These are phyloP conservation scores for Royoungia palumana DNA, from an alignment of 768 basidiomycete species.

Conservation along the genomic window DNA sequence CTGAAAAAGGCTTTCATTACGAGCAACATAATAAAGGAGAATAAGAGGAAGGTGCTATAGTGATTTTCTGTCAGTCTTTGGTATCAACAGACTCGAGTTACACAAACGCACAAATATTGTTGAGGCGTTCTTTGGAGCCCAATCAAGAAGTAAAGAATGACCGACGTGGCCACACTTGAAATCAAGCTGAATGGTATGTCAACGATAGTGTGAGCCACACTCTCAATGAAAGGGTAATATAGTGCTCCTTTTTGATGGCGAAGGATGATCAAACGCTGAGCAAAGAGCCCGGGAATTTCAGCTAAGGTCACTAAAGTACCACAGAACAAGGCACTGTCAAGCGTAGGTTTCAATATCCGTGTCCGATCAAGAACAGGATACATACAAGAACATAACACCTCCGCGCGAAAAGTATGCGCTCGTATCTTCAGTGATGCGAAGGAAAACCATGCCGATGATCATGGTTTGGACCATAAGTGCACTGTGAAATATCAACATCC, in stretches of 20 bases:
- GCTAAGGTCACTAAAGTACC: constrained; percentile 51
- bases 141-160: constrained; percentile 18
- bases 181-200: constrained; percentile 41
- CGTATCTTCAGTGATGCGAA: constrained; percentile 35
- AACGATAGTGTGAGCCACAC: constrained; percentile 41
- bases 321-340: constrained; percentile 46
- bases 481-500: constrained; percentile 29
- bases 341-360: constrained; percentile 8
- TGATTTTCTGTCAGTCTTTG: no score
- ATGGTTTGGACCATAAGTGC: constrained; percentile 26
- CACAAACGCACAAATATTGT: constrained; percentile 7
- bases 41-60: constrained; percentile 9
- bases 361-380: neutral
- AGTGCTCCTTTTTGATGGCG: constrained; percentile 44
- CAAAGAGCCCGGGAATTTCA: constrained; percentile 45
- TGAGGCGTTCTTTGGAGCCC: constrained; percentile 15
- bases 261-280: constrained; percentile 41
- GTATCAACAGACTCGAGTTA: no score
- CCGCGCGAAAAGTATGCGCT: constrained; percentile 51
- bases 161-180: constrained; percentile 6
- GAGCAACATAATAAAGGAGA: constrained; percentile 50
- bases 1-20: constrained; percentile 78
- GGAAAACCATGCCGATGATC: constrained; percentile 39
- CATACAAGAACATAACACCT: constrained; percentile 73
- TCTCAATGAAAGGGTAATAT: constrained; percentile 49